Conservation (phyloP, 345 rosid species). For the Abelmoschus esculentus region DNA sequence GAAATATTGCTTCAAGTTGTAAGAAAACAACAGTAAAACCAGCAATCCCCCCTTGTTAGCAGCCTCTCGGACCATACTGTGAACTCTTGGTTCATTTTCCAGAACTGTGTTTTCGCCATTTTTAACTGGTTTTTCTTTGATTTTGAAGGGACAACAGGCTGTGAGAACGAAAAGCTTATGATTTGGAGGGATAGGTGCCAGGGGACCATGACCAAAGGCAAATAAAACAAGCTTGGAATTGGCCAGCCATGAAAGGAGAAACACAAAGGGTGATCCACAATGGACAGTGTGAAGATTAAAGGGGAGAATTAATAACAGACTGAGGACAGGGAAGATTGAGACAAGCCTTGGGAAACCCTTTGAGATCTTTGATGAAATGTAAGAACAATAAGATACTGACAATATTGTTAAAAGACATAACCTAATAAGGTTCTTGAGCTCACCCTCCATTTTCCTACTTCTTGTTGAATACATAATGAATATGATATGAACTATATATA, state of each 20-base stretch:
- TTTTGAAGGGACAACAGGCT: slow-evolving; percentile 47
- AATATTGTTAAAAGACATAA: slow-evolving; percentile 34
- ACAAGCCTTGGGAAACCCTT: slow-evolving; percentile 39
- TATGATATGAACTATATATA: neutral
- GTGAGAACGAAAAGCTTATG: slow-evolving; percentile 40
- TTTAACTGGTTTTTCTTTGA: slow-evolving; percentile 13
- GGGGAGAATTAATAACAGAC: slow-evolving; percentile 40
- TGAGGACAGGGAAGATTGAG: slow-evolving; percentile 42
- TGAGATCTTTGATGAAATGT: slow-evolving; percentile 33
- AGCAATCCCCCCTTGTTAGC: slow-evolving; percentile 24
- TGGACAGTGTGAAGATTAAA: slow-evolving; percentile 27
- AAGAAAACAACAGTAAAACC: slow-evolving; percentile 23
- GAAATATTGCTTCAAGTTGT: slow-evolving; percentile 24
- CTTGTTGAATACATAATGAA: neutral
- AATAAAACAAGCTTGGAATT: slow-evolving; percentile 56
- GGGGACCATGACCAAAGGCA: slow-evolving; percentile 51
- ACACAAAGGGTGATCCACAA: slow-evolving; percentile 21
- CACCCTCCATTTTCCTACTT: slow-evolving; percentile 13
- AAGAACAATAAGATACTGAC: slow-evolving; percentile 40
- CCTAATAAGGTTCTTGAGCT: slow-evolving; percentile 26
- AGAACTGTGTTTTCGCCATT: neutral
- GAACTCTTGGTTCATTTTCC: neutral
- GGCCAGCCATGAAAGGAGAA: slow-evolving; percentile 46
- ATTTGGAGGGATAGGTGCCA: slow-evolving; percentile 28
- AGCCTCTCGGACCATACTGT: slow-evolving; percentile 14